These are phyloP conservation scores for Barnettozyma sp. DNA, from an alignment of 805 yeast species.

Conservation along the genomic window DNA sequence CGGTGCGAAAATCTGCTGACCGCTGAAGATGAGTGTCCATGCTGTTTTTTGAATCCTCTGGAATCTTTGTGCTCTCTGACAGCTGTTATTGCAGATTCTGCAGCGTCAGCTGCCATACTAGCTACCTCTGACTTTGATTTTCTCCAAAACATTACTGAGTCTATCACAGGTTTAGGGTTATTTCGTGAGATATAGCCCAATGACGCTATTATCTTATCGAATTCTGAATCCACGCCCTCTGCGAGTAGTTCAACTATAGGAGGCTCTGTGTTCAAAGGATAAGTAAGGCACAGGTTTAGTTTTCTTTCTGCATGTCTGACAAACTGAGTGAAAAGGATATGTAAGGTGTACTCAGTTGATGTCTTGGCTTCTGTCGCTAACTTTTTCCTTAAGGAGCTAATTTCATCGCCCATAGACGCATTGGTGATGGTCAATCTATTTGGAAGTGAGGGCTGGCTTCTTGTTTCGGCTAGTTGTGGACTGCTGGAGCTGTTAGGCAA, in stretches of 20 bases:
- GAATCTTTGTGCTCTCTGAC: conserved; percentile 28
- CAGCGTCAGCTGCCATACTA: conserved; percentile 48
- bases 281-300: conserved; percentile 60
- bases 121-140: conserved; percentile 88
- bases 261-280: conserved; percentile 65
- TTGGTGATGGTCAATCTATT: conserved; percentile 18
- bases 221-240: conserved; percentile 78
- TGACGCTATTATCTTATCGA: conserved; percentile 80
- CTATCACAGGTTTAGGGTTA: conserved; percentile 93
- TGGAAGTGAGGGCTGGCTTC: neutral
- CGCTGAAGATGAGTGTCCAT: conserved; percentile 27
- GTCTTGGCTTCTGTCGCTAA: conserved; percentile 53
- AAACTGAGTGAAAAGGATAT: conserved; percentile 90
- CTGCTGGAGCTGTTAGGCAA: neutral
- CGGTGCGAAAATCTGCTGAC: conserved; percentile 36
- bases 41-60: conserved; percentile 21
- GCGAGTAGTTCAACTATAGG: conserved; percentile 72
- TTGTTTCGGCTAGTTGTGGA: neutral
- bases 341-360: conserved; percentile 87
- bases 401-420: conserved; percentile 19
- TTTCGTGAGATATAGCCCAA: conserved; percentile 85
- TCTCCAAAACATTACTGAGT: conserved; percentile 98
- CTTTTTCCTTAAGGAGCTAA: conserved; percentile 28
- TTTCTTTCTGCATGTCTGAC: conserved; percentile 91
- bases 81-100: conserved; percentile 34